Evolutionary conservation across 2,329 filamentous ascomycete species (phyloP).

Genomic region (Xylariaceae sp.): DNA sequence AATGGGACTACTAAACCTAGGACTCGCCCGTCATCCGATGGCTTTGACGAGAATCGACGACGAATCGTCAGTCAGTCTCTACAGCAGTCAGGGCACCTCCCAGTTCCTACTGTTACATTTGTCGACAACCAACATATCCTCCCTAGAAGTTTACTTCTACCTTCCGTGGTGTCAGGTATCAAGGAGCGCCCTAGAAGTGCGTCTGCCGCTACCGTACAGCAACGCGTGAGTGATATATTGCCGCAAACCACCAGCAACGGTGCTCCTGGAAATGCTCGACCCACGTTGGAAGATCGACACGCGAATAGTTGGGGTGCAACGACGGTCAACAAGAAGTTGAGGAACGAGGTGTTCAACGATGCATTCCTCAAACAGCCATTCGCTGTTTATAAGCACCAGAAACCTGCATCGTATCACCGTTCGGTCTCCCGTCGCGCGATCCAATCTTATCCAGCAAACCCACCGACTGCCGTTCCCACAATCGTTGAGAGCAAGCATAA

Average conservation of each 20-base stretch:
- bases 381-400: conserved; percentile 70
- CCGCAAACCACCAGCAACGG: conserved; percentile 13
- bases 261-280: conserved; percentile 28
- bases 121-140: conserved; percentile 93
- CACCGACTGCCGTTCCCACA: conserved; percentile 31
- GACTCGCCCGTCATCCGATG: conserved; percentile 13
- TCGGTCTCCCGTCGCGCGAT: conserved; percentile 53
- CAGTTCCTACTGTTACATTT: conserved; percentile 85
- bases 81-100: conserved; percentile 55
- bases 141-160: conserved; percentile 72
- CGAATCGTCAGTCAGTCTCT: conserved; percentile 69
- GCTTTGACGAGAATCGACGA: conserved; percentile 26
- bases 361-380: conserved; percentile 83
- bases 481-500: conserved; percentile 11
- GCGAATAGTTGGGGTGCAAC: conserved; percentile 82
- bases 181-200: conserved; percentile 35
- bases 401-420: conserved; percentile 56
- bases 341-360: conserved; percentile 88
- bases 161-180: conserved; percentile 39
- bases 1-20: conserved; percentile 21
- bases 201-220: conserved; percentile 31
- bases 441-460: conserved; percentile 42
- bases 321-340: conserved; percentile 78
- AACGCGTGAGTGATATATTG: conserved; percentile 21
- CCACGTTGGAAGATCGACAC: conserved; percentile 49